Conservation (phyloP, 2,329 filamentous ascomycete species). For the Ophiostoma novo-ulmi region DNA sequence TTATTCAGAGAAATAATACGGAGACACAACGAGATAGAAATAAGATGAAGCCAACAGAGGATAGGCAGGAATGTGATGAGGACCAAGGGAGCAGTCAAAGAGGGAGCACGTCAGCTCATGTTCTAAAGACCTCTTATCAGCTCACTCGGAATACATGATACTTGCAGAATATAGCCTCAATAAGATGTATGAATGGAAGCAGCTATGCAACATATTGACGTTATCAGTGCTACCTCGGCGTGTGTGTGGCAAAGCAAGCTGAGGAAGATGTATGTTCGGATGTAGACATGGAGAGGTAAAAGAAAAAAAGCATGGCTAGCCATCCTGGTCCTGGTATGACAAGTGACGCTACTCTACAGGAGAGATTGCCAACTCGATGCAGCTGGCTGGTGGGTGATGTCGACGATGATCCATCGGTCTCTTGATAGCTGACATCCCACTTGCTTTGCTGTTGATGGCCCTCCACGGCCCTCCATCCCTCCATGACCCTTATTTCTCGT, state of each 20-base stretch:
- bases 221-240: background rate
- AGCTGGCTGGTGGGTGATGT: background rate
- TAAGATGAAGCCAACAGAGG: background rate
- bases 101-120: background rate
- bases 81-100: background rate
- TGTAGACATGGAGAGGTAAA: background rate
- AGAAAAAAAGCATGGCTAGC: background rate
- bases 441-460: background rate
- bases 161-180: background rate
- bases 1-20: background rate
- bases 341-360: constrained; percentile 1
- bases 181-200: background rate
- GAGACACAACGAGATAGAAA: background rate
- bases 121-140: background rate
- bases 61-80: background rate
- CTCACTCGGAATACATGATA: background rate
- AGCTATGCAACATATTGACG: background rate
- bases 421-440: background rate
- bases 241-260: background rate
- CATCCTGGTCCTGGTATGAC: background rate
- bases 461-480: background rate
- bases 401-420: background rate
- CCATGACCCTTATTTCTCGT: background rate
- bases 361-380: background rate
- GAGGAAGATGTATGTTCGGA: background rate